Conservation (phyloP, 306 rosid genomes). For the Trifolium fragiferum region DNA sequence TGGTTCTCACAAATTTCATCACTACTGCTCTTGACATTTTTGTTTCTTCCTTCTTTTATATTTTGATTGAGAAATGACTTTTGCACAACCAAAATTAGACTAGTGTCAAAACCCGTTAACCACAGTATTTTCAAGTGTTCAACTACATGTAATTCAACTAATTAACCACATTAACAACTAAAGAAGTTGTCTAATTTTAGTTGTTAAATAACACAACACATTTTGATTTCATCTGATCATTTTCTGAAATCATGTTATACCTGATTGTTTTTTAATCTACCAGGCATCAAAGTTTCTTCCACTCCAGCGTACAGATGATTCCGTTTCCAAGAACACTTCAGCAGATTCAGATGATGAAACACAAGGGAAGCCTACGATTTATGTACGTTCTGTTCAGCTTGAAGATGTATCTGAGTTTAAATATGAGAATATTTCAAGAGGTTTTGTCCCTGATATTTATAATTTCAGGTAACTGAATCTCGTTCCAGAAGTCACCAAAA, state of each 20-base stretch:
- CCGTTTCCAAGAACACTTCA: conserved; percentile 41
- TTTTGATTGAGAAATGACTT: not conserved
- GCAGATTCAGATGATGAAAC: conserved; percentile 43
- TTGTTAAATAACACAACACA: not conserved
- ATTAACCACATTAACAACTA: not conserved
- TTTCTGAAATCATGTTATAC: conserved; percentile 23
- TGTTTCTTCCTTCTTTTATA: not conserved
- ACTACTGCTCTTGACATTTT: conserved; percentile 22
- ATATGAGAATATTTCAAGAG: conserved; percentile 9
- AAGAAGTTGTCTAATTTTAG: not conserved
- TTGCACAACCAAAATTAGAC: not conserved
- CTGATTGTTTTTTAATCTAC: conserved; percentile 24
- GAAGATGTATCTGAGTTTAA: conserved; percentile 18
- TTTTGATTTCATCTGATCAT: conserved; percentile 1
- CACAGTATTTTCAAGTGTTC: not conserved
- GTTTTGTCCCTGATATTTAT: not conserved
- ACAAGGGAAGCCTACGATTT: conserved; percentile 35
- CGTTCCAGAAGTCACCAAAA: conserved; percentile 30
- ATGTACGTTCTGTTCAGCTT: conserved; percentile 46
- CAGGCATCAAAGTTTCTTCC: conserved; percentile 62
- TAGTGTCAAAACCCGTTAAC: not conserved
- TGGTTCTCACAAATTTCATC: conserved; percentile 51
- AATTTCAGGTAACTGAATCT: conserved; percentile 48
- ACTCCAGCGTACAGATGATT: conserved; percentile 42
- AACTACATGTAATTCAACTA: not conserved